A percentile compares a stretch with the other conserved stretches of the same genome.
These are phyloP conservation scores for Acanthamoeba triangularis DNA, from an alignment of 208 protist genomes.

Conservation along the genomic window DNA sequence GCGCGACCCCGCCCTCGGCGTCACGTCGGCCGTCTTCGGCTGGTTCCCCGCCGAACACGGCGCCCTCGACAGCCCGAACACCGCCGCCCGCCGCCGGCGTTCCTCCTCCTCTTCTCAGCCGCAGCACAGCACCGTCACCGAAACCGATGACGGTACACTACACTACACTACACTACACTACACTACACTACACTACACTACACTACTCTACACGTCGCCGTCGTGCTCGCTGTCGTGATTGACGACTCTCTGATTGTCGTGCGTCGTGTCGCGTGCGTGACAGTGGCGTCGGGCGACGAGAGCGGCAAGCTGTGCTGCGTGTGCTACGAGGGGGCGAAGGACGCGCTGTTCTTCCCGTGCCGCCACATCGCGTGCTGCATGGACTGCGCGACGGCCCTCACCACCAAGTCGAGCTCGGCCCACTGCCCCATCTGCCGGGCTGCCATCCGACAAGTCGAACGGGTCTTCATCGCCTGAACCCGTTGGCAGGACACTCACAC, in stretches of 20 bases:
- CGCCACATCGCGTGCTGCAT: constrained; percentile 31
- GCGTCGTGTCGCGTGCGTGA: neutral
- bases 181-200: neutral
- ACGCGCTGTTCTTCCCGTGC: constrained; percentile 37
- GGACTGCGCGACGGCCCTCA: neutral
- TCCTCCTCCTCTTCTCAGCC: neutral
- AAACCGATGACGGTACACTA: neutral
- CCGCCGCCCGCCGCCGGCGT: no score
- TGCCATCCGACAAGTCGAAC: neutral
- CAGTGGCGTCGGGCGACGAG: neutral
- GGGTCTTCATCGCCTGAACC: neutral
- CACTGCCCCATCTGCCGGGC: neutral
- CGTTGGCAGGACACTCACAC: neutral
- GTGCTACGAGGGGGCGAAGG: neutral
- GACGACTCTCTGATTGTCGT: neutral
- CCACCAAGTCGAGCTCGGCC: neutral
- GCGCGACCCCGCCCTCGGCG: neutral
- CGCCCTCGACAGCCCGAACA: neutral
- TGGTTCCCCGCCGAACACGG: constrained; percentile 13
- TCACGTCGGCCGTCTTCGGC: neutral
- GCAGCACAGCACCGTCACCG: no score
- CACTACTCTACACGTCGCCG: neutral
- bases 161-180: neutral
- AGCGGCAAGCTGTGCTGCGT: constrained; percentile 4
- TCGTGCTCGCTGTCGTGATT: neutral